Conservation (phyloP, 148 eudicot genomes). For the Vaccinium myrtillus region DNA sequence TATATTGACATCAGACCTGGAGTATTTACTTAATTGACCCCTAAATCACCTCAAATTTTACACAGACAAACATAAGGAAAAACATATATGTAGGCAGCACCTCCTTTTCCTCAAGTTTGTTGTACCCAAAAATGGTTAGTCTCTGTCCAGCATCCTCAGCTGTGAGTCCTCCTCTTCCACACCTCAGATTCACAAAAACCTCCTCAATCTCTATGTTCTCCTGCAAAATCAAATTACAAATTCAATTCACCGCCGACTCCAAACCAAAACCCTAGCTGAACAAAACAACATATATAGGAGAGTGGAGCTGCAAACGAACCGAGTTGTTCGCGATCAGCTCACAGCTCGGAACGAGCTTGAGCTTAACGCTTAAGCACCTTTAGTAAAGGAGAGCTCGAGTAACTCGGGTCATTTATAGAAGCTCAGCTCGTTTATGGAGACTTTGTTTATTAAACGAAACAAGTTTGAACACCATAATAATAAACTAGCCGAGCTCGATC, state of each 20-base stretch:
- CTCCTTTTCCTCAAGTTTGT: slow-evolving; percentile 93
- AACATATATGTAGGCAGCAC: slow-evolving; percentile 17
- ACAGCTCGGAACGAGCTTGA: no score
- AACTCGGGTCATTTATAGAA: no score
- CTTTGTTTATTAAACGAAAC: no score
- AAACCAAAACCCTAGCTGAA: background rate
- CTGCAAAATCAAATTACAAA: slow-evolving; percentile 38
- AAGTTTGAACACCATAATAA: no score
- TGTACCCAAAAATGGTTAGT: slow-evolving; percentile 70
- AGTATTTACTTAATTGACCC: background rate
- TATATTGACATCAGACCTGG: background rate
- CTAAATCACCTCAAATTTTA: background rate
- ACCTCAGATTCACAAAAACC: slow-evolving; percentile 80
- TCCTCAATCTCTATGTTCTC: slow-evolving; percentile 83
- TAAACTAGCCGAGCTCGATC: no score
- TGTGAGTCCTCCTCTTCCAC: slow-evolving; percentile 70
- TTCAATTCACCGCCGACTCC: background rate
- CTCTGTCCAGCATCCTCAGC: slow-evolving; percentile 63
- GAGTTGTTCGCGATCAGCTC: no score
- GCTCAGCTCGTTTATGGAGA: no score
- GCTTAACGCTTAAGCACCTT: no score
- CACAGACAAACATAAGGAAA: background rate
- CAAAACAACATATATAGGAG: background rate
- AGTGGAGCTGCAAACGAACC: no score
- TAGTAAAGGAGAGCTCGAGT: no score